Evolutionary conservation across 441 rosid species (phyloP), one percentile per base, ranked within the genome.

Genomic region (Omphalea diandra): DNA sequence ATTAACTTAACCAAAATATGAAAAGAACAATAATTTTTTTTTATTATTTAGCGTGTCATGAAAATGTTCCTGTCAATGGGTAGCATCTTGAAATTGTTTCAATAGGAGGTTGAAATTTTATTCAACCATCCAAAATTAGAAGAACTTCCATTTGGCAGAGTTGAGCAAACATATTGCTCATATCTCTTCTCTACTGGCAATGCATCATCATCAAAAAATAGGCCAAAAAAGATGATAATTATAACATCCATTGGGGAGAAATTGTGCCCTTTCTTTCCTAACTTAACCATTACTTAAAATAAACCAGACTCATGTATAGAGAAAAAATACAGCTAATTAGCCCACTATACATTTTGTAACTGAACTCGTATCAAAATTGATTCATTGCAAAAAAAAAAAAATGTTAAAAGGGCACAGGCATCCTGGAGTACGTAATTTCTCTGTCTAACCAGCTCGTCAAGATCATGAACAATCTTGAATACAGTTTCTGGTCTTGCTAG

Each of bases 401-500:
- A 9, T 3, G 9, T 63, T n/a, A n/a, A 43, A 83, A 2, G 79
- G 55, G 89, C 75, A 75, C 91, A 86, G n/a, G 94, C 80, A 67
- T 75, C 88, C 27, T 86, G 88, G 44, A 97, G 91, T 31, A 85
- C 77, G 59, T 74, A 69, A 71, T 80, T 82, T 77, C 88, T 87
- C 38, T 86, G 94, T 67, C 96, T 77, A 70, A 89, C 98, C 26
- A 94, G 87, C 84, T 90, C 91, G 40, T 92, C 92, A 49, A 92
- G 89, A 82, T 94, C 99, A 29, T 90, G 90, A 71, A 94, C 98
- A 50, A 94, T 94, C 88, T 92, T 94, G 77, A 90, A 90, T 24
- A 94, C 99, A 0, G 99, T 91, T 44, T 92, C 98, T 5, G 99
- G 97, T 83, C 88, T 86, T 15, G 98, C 96, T 12, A 92, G 75